Evolutionary conservation across 495 filamentous ascomycete species (phyloP).

Genomic region (Bathelium albidoporum): DNA sequence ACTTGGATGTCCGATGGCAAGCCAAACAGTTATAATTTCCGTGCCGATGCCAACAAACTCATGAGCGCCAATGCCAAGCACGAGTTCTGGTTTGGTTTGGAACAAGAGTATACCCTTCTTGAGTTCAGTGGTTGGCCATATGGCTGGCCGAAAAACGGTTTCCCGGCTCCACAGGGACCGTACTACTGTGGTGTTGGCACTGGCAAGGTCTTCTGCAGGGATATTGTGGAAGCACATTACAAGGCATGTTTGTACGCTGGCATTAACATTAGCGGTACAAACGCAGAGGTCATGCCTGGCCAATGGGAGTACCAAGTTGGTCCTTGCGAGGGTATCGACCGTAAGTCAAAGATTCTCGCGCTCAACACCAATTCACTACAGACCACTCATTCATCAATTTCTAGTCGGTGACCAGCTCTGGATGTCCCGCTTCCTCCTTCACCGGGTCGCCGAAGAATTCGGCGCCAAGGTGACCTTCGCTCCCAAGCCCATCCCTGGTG

Average conservation of each 20-base stretch:
- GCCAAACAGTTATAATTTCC: slow-evolving; percentile 98
- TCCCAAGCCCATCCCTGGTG: slow-evolving; percentile 96
- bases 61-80: slow-evolving; percentile 80
- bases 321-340: slow-evolving; percentile 80
- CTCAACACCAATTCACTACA: slow-evolving; percentile 12
- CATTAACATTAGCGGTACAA: slow-evolving; percentile 94
- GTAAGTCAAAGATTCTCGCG: slow-evolving; percentile 36
- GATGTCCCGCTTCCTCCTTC: slow-evolving; percentile 91
- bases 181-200: slow-evolving; percentile 99
- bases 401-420: slow-evolving; percentile 94
- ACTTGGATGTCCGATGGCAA: slow-evolving; percentile 94
- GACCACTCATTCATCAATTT: slow-evolving; percentile 16
- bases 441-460: slow-evolving; percentile 95
- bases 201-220: slow-evolving; percentile 95
- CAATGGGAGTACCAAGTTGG: slow-evolving; percentile 99
- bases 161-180: slow-evolving; percentile 91
- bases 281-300: slow-evolving; percentile 96
- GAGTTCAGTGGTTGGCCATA: slow-evolving; percentile 79
- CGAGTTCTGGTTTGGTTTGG: slow-evolving; percentile 94
- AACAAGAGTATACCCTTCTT: slow-evolving; percentile 95
- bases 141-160: slow-evolving; percentile 93
- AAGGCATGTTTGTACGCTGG: slow-evolving; percentile 88
- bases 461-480: slow-evolving; percentile 92
- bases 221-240: slow-evolving; percentile 98
- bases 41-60: slow-evolving; percentile 74